Base-by-base conservation (phyloP, 306 rosid species). In the Inga oerstediana region DNA sequence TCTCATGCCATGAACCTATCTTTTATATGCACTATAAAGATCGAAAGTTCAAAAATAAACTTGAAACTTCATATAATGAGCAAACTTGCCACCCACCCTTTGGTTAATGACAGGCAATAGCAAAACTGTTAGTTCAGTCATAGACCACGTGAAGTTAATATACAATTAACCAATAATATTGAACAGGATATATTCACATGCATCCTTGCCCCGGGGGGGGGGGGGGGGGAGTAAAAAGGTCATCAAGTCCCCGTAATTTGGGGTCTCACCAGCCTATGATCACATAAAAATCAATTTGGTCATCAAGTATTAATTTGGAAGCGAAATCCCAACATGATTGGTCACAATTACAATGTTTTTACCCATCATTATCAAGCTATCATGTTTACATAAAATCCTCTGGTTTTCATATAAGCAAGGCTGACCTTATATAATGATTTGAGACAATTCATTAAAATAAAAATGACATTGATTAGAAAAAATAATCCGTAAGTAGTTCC, bases 401-500 rank as follows among this genome's bases (percentile, higher is more conserved):
- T 67, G 58, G n/a, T 35, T 81, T 30, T 61, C 52, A 35, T 67
- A 78, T n/a, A n/a, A 75, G 74, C 20, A 75, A 75, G 70, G 61
- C 62, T 61, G 72, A 58, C 67, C 65, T 52, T 24, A 34, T 43
- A 35, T 12, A 48, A 79, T 67, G 37, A 84, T 62, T 71, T 69
- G 69, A 27, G 48, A 34, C 74, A 80, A 46, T 16, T 3, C 24
- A 71, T 30, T 54, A 19, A 84, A 76, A 67, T 35, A 51, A 76
- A 39, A 77, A 72, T 58, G 59, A 41, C 17, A 58, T 14, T 3
- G 79, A 64, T 15, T 34, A 30, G 39, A 74, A 76, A 22, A 88
- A 79, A 83, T 69, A 71, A 70, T 65, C 81, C 73, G 22, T 14
- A 72, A 80, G 44, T 35, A 79, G 75, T 78, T 78, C 73, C 77